Evolutionary conservation across 768 basidiomycete genomes (phyloP), one percentile per base, ranked within the genome.

Genomic region (Lactarius psammicola): DNA sequence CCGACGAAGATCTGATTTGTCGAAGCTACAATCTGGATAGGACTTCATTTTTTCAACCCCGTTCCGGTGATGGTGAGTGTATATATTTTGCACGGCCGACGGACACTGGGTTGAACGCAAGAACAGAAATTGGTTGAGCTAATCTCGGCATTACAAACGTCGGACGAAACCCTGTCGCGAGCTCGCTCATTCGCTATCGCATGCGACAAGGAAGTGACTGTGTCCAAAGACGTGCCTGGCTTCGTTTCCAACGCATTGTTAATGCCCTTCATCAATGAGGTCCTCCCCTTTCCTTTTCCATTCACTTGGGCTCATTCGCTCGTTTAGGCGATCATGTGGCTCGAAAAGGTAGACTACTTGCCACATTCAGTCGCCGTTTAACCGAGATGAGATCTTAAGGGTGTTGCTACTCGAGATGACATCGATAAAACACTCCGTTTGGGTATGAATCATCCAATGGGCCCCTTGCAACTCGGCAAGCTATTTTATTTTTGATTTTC

Each of bases 221-320:
- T 84, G 3, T 95, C 94, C 0, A 86, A 91, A 71, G 95, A 98
- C 72, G 92, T 95, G 0, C 95, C 95, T 3, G 95, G 94, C 4
- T 95, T 94, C 75, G 92, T 95, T n/a, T 92, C 94, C 1, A 95
- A 97, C 72, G 94, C 94, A 0, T 82, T 95, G 34, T 78, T 98
- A 53, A 98, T 98, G 93, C 96, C 96, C 1, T 98, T 95, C 77
- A 89, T 98, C 71, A 98, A 98, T 70, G 96, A 98, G 82, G 87
- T 88, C 63, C 78, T 59, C 18, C 15, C 10, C 49, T 40, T 63
- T 55, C 40, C 38, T 42, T 6, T 58, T 17, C 34, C 56, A 30
- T 28, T 53, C 38, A 30, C 51, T n/a, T 26, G 20, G 20, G 34
- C n/a, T 23, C 30, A 28, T 33, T 38, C 31, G 4, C 40, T 64